Evolutionary conservation across 2,329 filamentous ascomycete species (phyloP), one percentile per base, ranked within the genome.

Genomic region (Hypoxylon sp.): DNA sequence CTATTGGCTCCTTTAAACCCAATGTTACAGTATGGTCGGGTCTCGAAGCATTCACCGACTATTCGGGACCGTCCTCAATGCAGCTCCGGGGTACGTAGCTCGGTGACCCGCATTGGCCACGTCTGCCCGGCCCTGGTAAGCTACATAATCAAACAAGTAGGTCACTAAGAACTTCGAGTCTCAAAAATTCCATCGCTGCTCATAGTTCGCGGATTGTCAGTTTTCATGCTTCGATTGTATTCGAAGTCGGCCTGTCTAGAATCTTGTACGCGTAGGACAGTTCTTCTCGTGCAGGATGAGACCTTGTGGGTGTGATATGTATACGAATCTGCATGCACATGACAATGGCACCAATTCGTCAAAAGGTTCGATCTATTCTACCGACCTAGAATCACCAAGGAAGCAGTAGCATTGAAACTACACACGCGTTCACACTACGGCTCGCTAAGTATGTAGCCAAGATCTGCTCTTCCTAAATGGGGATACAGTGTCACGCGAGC

Each of bases 21-120:
- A 16, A 36, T 36, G 45, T 57, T 45, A 36, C 33, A 50, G 24
- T 46, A 52, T 38, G 33, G 56, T 12, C 36, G 28, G 38, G 57
- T 61, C 57, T 58, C 32, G 45, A 58, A 36, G 44, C 38, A 28
- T 50, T 66, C 59, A 66, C 66, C 66, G 66, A 64, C 56, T 64
- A 60, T 68, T 66, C 66, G 50, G 52, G 56, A 56, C 66, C 60
- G 36, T 33, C 40, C 59, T 61, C 16, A n/a, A 8, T 61, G 55
- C 63, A 61, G 55, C 62, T 52, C 52, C 55, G 63, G 66, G 65
- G 33, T 66, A 42, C 46, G 50, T 64, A 51, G 32, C 42, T 58
- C 51, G 55, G 55, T 50, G n/a, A 30, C 20, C 36, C 50, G n/a
- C 49, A 48, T 55, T 61, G 46, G 32, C 49, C 44, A 48, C 12